Percentiles rank a stretch among this genome's conserved stretches.
Evolutionary conservation across 2,329 filamentous ascomycete species (phyloP).

Genomic region (Sphaerulina populicola): DNA sequence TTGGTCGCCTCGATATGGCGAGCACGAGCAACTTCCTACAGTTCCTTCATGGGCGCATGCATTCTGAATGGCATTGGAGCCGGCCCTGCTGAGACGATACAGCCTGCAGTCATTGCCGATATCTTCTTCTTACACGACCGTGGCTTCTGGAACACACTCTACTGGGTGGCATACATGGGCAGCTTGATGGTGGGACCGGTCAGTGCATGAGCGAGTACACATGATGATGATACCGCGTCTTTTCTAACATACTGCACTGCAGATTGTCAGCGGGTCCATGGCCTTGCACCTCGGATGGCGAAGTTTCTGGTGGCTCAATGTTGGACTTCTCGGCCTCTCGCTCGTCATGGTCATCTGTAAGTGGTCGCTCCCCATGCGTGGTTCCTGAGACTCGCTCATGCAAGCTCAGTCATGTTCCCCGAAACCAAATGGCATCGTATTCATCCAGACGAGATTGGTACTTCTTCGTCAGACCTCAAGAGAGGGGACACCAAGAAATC

Average conservation of each 20-base stretch:
- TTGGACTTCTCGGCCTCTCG: constrained; percentile 45
- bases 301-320: constrained; percentile 60
- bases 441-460: constrained; percentile 29
- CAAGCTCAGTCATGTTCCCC: constrained; percentile 46
- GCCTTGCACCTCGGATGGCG: constrained; percentile 51
- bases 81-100: constrained; percentile 54
- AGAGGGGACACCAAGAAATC: constrained; percentile 9
- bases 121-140: constrained; percentile 55
- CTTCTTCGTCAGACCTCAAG: constrained; percentile 13
- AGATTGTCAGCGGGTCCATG: constrained; percentile 54
- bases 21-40: constrained; percentile 50
- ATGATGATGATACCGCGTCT: background rate
- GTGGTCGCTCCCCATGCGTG: background rate
- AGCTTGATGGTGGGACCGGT: constrained; percentile 48
- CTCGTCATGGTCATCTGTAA: constrained; percentile 44
- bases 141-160: constrained; percentile 54
- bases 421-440: constrained; percentile 53
- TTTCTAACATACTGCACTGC: constrained; percentile 30
- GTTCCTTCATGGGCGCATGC: constrained; percentile 55
- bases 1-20: constrained; percentile 51
- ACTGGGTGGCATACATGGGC: constrained; percentile 56
- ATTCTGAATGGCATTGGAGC: constrained; percentile 56
- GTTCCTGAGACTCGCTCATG: background rate
- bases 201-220: background rate
- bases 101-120: constrained; percentile 56